Base-by-base conservation (phyloP, 164 flowering plant species). In the Akebia trifoliata region DNA sequence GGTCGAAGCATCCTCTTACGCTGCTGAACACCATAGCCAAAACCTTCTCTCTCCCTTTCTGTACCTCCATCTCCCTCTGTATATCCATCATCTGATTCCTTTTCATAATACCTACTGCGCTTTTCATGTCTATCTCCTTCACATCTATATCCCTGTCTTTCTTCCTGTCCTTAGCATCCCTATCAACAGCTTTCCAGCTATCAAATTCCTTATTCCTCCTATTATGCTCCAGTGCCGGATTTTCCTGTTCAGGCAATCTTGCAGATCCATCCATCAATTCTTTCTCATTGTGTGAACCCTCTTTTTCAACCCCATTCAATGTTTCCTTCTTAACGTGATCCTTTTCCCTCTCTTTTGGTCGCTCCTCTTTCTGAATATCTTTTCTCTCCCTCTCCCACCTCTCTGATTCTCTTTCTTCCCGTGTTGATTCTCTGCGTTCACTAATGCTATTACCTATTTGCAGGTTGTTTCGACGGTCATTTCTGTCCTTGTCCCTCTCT, bases 1-100 rank as follows among this genome's bases (percentile, higher is more conserved):
- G 94, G 83, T 30, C 96, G 82, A 61, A 81, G 82, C 90, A 87
- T 86, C 71, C 96, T 87, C 70, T 82, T 88, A 46, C 88, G 81
- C 67, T 87, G 97, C 69, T 86, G 96, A 52, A 84, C 79, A 47
- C 87, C 86, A 81, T 69, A 67, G 66, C 71, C 76, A 61, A 80
- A 81, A 39, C 38, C 75, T 50, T 88, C 97, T 62, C 78, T 81
- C 50, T 91, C 97, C 62, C 77, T 82, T 37, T 84, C 95, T 8
- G 67, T 54, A 40, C 72, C 69, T 47, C 82, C 84, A 72, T 85
- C 95, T 60, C 66, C 81, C 58, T 84, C 89, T 17, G 67, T 71
- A 61, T 77, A 76, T 26, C 86, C 86, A 57, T 88, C 97, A 57
- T 91, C 97, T 4, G 83, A 65, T 48, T 83, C 94, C 70, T 84